Percentiles rank a stretch among this genome's conserved stretches.
phyloP scores from a whole-genome alignment of 1,284 basidiomycete genomes.

The Puccinia horiana region DNA sequence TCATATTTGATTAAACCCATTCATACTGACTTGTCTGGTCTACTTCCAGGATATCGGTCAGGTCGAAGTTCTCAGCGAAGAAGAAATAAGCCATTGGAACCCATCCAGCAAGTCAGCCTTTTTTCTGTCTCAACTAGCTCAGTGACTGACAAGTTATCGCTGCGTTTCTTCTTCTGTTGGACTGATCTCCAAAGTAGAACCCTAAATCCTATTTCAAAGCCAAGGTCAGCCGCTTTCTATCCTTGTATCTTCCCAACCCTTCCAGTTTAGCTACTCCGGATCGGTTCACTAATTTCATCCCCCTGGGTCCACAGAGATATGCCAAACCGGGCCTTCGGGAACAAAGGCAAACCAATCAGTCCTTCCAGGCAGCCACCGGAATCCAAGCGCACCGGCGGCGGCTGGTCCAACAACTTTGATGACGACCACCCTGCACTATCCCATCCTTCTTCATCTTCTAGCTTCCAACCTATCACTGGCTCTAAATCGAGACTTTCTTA shows the following conservation, averaged over 20 bases:
- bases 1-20: not conserved
- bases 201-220: not conserved
- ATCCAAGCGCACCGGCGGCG: not conserved
- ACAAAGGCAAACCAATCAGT: not conserved
- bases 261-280: not conserved
- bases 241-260: not conserved
- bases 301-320: not conserved
- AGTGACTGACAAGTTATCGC: not conserved
- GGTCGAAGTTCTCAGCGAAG: not conserved
- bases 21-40: not conserved
- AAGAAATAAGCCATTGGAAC: not conserved
- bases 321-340: not conserved
- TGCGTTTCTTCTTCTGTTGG: not conserved
- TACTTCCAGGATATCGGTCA: not conserved
- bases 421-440: not conserved
- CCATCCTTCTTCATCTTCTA: not conserved
- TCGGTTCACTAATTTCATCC: not conserved
- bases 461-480: not conserved
- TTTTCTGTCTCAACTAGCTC: not conserved
- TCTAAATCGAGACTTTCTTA: not conserved
- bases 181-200: not conserved
- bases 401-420: not conserved
- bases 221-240: conserved; percentile 1
- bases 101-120: not conserved
- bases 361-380: not conserved